phyloP scores from a whole-genome alignment of 2,329 filamentous ascomycete genomes.

The Botrytis deweyae region DNA sequence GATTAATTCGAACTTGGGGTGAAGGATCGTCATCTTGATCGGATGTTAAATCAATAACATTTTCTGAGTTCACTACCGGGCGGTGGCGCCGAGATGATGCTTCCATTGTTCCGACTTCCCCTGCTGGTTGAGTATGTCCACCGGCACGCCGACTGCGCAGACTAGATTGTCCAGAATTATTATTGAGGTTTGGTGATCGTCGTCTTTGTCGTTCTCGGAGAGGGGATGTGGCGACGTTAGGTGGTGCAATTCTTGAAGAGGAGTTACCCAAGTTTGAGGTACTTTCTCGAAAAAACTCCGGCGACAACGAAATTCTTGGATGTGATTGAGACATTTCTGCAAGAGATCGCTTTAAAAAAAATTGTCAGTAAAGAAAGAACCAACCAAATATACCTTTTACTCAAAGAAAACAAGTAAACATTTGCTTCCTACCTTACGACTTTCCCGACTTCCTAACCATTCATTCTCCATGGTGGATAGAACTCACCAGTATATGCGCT shows the following conservation, averaged over 20 bases:
- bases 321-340: constrained; percentile 38
- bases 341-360: constrained; percentile 34
- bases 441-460: constrained; percentile 9
- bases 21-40: constrained; percentile 32
- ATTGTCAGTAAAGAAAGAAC: constrained; percentile 8
- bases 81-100: constrained; percentile 31
- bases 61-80: constrained; percentile 35
- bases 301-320: constrained; percentile 34
- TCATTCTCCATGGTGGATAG: constrained; percentile 10
- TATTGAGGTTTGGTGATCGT: constrained; percentile 36
- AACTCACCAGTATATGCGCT: not conserved
- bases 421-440: constrained; percentile 18
- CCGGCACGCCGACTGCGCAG: not conserved
- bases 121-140: constrained; percentile 16
- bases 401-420: constrained; percentile 1
- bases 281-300: constrained; percentile 29
- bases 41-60: constrained; percentile 39
- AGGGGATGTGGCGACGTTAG: constrained; percentile 22
- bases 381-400: not conserved
- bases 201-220: constrained; percentile 25
- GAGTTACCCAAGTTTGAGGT: constrained; percentile 17
- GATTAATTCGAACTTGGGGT: not conserved
- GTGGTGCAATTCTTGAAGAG: constrained; percentile 24
- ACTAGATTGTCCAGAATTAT: constrained; percentile 21
- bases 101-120: constrained; percentile 31